phyloP scores from a whole-genome alignment of 495 filamentous ascomycete genomes.

The Lichina pygmaea region DNA sequence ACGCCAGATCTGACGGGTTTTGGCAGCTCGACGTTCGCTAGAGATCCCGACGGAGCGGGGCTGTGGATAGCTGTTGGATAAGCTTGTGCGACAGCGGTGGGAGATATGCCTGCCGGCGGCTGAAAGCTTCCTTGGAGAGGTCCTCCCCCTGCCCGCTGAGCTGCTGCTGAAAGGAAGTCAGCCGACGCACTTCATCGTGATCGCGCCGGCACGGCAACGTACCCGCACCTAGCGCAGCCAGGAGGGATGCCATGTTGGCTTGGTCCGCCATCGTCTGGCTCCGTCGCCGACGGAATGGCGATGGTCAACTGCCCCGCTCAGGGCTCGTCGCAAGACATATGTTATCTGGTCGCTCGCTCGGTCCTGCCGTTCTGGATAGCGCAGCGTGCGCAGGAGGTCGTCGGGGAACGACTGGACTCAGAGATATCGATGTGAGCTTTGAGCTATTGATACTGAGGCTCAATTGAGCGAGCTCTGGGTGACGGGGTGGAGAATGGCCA shows the following conservation, averaged over 20 bases:
- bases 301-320: background rate
- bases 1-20: conserved; percentile 40
- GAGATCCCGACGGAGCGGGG: background rate
- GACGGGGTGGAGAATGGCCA: no score
- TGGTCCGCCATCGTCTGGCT: conserved; percentile 15
- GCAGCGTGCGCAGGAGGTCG: no score
- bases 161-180: background rate
- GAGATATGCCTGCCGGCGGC: background rate
- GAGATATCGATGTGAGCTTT: no score
- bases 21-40: conserved; percentile 18
- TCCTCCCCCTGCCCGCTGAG: conserved; percentile 6
- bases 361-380: no score
- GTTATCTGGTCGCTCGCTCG: no score
- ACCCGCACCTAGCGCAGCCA: conserved; percentile 24
- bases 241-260: conserved; percentile 23
- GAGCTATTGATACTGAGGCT: no score
- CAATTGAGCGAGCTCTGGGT: no score
- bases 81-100: conserved; percentile 1
- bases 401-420: no score
- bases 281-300: conserved; percentile 9
- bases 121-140: conserved; percentile 4
- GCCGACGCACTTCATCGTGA: no score
- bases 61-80: conserved; percentile 1
- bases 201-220: background rate
- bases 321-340: background rate